A percentile compares a stretch with the other conserved stretches of the same genome.
Evolutionary conservation across 495 filamentous ascomycete species (phyloP).

Genomic region (Penicillium riverlandense): DNA sequence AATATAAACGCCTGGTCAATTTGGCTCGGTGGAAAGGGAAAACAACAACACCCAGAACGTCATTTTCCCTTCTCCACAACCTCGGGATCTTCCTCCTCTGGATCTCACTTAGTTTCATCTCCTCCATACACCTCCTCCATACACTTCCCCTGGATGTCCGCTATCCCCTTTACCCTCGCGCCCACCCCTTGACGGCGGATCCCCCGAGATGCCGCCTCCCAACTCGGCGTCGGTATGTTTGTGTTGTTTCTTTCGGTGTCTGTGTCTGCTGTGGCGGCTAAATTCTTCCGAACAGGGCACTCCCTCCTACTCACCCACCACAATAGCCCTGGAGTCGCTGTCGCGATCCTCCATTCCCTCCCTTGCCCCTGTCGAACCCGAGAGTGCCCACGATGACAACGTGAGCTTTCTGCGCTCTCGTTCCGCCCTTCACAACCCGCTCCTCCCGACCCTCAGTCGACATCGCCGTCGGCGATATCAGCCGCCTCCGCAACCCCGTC

Average conservation of each 20-base stretch:
- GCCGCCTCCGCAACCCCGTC: constrained; percentile 4
- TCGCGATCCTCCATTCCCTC: constrained; percentile 35
- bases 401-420: constrained; percentile 50
- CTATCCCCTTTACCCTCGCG: neutral
- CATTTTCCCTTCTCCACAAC: constrained; percentile 11
- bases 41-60: neutral
- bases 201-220: constrained; percentile 21
- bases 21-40: neutral
- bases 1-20: neutral
- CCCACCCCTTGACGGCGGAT: constrained; percentile 11
- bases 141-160: neutral
- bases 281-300: constrained; percentile 21
- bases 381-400: constrained; percentile 53
- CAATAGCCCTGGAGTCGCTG: constrained; percentile 19
- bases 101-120: neutral
- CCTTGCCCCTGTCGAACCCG: constrained; percentile 32
- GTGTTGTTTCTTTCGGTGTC: too few species aligned
- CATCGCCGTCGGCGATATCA: constrained; percentile 30
- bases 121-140: neutral
- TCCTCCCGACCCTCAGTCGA: constrained; percentile 28
- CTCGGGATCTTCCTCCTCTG: neutral
- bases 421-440: constrained; percentile 22
- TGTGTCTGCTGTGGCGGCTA: neutral
- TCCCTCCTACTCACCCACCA: constrained; percentile 19
- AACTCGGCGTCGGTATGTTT: constrained; percentile 20